Base-by-base conservation (phyloP, 108 stramenopile genomes). In the Cyclotella distinguenda region DNA sequence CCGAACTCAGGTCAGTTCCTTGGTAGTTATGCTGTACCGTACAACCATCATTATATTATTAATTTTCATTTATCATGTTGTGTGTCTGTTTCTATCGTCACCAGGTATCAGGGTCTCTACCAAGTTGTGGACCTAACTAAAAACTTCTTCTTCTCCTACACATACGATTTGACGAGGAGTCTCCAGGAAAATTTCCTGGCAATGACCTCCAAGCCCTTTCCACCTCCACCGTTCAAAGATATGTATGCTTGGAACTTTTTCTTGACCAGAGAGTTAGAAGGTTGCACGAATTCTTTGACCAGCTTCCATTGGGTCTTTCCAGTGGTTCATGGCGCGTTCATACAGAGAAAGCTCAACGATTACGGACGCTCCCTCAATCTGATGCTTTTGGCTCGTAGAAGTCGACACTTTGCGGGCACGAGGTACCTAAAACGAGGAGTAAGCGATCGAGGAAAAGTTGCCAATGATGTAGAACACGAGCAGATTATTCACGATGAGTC, bases 361-460 rank as follows among this genome's bases (percentile, higher is more conserved):
- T 94, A 96, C 38, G 96, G 97, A 3, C 76, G 96, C 11, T 80
- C 83, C 18, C 71, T 99, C 19, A 94, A 93, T 70, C 66, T 99
- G 35, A 86, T 86, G 25, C 76, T 99, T 16, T 54, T 99, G 16
- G 97, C 97, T 6, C 84, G 99, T 33, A 72, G 99, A 38, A 92
- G 95, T 7, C 81, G 97, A 1, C 95, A 98, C 57, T 99, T 97
- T 82, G 99, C 99, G 5, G 99, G 99, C 5, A 98, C 97, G 1
- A 70, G 99, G 35, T 99, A 99, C 68, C 76, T 98, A 40, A 99
- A 99, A 79, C 89, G 98, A 13, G 97, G 99, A 27, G 95, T 97
- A 10, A 93, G 80, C 72, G 96, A 96, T 67, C 70, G 82, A 38
- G 99, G 97, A 6, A 95, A 96, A 47, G 97, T 98, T 8, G 99